phyloP scores from a whole-genome alignment of 345 rosid species.

The Melaleuca alternifolia region DNA sequence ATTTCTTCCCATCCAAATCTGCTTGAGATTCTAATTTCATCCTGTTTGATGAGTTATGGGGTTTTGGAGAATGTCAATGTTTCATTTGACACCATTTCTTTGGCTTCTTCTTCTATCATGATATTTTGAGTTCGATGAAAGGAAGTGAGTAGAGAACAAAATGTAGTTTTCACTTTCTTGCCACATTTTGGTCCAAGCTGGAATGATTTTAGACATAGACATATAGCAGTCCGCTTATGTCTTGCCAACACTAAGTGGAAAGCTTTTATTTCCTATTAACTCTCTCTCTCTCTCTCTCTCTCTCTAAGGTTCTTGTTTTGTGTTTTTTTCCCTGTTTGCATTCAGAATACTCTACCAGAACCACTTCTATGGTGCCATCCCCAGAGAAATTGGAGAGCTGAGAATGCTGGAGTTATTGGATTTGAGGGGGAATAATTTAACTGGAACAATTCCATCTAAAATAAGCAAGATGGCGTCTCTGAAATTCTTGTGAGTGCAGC shows the following conservation, averaged over 20 bases:
- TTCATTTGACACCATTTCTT: no score
- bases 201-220: neutral
- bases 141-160: neutral
- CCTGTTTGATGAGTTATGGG: neutral
- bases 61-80: neutral
- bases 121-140: neutral
- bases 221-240: neutral
- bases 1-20: neutral
- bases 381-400: conserved; percentile 57
- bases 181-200: neutral
- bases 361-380: conserved; percentile 50
- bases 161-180: neutral
- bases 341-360: conserved; percentile 47
- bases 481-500: conserved; percentile 54
- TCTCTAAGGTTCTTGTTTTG: neutral
- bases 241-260: neutral
- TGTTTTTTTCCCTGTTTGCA: neutral
- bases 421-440: conserved; percentile 55
- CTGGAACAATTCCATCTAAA: conserved; percentile 59
- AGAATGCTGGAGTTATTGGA: conserved; percentile 50
- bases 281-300: neutral
- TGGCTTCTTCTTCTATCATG: neutral
- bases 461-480: conserved; percentile 31
- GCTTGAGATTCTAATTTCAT: neutral
- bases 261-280: neutral